Evolutionary conservation across 148 eudicot species (phyloP), one percentile per base, ranked within the genome.

Genomic region (Spergularia bocconei): DNA sequence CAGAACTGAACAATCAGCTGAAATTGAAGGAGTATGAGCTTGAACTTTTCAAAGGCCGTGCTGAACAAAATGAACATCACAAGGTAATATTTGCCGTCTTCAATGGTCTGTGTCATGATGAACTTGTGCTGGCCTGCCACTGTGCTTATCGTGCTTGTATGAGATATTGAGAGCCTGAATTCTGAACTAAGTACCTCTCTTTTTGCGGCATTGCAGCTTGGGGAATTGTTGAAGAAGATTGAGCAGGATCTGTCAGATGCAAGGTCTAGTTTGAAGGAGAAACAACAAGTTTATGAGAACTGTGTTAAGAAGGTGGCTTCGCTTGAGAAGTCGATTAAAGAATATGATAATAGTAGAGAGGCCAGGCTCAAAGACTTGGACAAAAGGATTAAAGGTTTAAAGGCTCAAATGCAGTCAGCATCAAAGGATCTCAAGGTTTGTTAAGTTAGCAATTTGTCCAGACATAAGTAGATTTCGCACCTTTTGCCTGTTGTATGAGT

Each of bases 51-150:
- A 86, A 89, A 77, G 89, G 86, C 51, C 87, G 97, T 76, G 96
- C 91, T 75, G 90, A 90, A 78, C 99, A 92, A 81, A 92, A 90
- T 85, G 99, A 92, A 84, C 97, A 95, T 82, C 99, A 92, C 80
- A 92, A 92, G 98, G 99, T 92, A 81, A 65, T 38, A 25, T 60
- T 76, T 81, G 68, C 11, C 9, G 15, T 69, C 63, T 36, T 23
- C 16, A 51, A 20, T 51, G 4, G 41, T 59, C 50, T 4, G 39
- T 67, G 64, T 70, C 8, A 21, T 56, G 5, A 10, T 20, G 54
- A 66, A 20, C 0, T 66, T 41, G 36, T 3, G 38, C 7, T 63
- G 41, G 20, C 56, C 75, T 14, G 33, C 58, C 21, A 21, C 71
- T 51, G 67, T 36, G 33, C 44, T 38, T 17, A 15, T 48, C n/a